These are phyloP conservation scores for Pascua guehoae DNA, from an alignment of 1,284 basidiomycete genomes.

Conservation along the genomic window DNA sequence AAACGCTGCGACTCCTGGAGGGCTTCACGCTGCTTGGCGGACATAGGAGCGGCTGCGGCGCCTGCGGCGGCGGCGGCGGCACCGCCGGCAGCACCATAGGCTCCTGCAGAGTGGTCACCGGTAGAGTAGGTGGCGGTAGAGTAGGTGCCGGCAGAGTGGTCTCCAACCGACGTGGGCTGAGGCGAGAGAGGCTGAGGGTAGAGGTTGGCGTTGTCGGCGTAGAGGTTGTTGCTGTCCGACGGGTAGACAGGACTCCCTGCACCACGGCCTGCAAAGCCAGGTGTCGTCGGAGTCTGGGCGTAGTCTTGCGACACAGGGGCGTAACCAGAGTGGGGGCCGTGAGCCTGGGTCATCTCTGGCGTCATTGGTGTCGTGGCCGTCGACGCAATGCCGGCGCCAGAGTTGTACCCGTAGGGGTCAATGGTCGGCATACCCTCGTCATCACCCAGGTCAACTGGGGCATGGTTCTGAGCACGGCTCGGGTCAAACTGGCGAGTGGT, in stretches of 20 bases:
- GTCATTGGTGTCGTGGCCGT: slow-evolving; percentile 17
- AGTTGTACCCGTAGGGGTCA: slow-evolving; percentile 39
- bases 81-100: not conserved
- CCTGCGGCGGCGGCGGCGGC: slow-evolving; percentile 1
- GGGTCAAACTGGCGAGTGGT: slow-evolving; percentile 41
- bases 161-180: not conserved
- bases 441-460: slow-evolving; percentile 42
- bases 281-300: no score
- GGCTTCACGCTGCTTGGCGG: slow-evolving; percentile 42
- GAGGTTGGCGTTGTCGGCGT: no score
- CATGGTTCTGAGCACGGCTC: slow-evolving; percentile 34
- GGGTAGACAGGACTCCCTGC: no score
- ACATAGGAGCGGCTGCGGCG: slow-evolving; percentile 24
- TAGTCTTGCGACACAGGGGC: not conserved
- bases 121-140: not conserved
- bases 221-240: no score
- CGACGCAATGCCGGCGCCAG: slow-evolving; percentile 29
- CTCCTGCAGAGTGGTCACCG: slow-evolving; percentile 3
- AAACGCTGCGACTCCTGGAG: slow-evolving; percentile 37
- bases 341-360: slow-evolving; percentile 44
- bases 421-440: slow-evolving; percentile 31
- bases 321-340: no score
- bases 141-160: not conserved
- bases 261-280: no score
- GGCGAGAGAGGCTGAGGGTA: no score